Evolutionary conservation across 495 filamentous ascomycete species (phyloP), one percentile per base, ranked within the genome.

Genomic region (Penicillium daleae): DNA sequence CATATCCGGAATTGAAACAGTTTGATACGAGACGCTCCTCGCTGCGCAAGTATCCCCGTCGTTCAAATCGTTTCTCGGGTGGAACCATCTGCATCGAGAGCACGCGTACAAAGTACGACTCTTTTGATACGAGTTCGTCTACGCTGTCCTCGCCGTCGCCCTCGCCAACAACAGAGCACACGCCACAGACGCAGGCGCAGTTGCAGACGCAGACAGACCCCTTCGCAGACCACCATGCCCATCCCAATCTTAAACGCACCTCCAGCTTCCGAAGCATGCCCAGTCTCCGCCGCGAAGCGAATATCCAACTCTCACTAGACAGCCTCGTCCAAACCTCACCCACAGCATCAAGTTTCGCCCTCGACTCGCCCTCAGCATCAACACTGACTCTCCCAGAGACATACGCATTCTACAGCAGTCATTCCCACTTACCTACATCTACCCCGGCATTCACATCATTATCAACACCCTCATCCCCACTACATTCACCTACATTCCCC

Each of bases 51-150:
- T 70, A 64, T 24, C 74, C 77, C 6, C 72, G 67, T 21, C 65
- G 66, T 2, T 77, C 75, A 6, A 71, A 70, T 42, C 75, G 78
- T 1, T 75, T 73, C 56, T 80, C 78, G 2, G 76, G 73, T 1
- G 66, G 64, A 39, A 80, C 76, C 22, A 50, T 80, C 3, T 70
- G 69, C 46, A 66, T 69, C n/a, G 66, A 68, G 12, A 66, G 66
- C 29, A 66, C 67, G 15, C 56, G 64, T 27, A 57, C 60, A 50
- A 74, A 73, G 31, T 26, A 66, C n/a, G 61, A 59, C 58, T 74
- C 73, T 12, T 40, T 75, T 44, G 74, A 78, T 4, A 64, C 63
- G 2, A 66, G 58, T 32, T 66, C 67, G 4, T 66, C 65, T 5
- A 58, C 57, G 7, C 10, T 61, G n/a, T 53, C 67, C 12, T 63